Evolutionary conservation across 257 asterid genomes (phyloP), one percentile per base, ranked within the genome.

Genomic region (Solanum rostratum): DNA sequence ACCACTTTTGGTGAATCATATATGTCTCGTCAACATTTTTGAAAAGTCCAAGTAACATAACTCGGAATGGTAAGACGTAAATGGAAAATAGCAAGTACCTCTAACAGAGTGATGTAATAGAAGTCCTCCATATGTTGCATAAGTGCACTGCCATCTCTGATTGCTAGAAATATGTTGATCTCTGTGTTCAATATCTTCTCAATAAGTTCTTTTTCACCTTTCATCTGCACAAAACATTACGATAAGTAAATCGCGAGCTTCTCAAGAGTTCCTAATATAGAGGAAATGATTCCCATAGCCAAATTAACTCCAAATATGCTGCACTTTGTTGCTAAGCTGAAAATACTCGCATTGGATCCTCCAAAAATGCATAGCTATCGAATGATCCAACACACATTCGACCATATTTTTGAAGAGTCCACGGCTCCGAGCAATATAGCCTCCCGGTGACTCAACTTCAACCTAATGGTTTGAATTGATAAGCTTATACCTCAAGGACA

Each of bases 101-200:
- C 98, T 70, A 96, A 92, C 84, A 96, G 87, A 7, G 97, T 86
- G 50, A 96, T 88, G 85, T 96, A 96, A 71, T 96, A 96, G 92
- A 96, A 96, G 89, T 96, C 98, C 89, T 96, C 99, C 99, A 96
- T 96, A 66, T 96, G 99, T 91, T 96, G 99, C 99, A 95, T 95
- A 10, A 96, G 97, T 74, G 98, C 99, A 91, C 93, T 96, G 63
- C 98, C 99, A 86, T 96, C 99, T 92, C 99, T 91, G 62, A 96
- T 95, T n/a, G 98, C 81, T 10, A 89, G 97, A 92, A 96, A 96
- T 68, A 96, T 93, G 84, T 92, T 96, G 60, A 96, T 96, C 87
- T 96, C 98, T 4, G 99, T 95, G 93, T 93, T 96, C 89, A 95
- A 80, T 87, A 96, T 96, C 85, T 95, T 96, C 91, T 95, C 98